Percentiles rank a stretch among this genome's conserved stretches.
These are phyloP conservation scores for Colletotrichum chlorophyti DNA, from an alignment of 2,329 filamentous ascomycete species.

Conservation along the genomic window DNA sequence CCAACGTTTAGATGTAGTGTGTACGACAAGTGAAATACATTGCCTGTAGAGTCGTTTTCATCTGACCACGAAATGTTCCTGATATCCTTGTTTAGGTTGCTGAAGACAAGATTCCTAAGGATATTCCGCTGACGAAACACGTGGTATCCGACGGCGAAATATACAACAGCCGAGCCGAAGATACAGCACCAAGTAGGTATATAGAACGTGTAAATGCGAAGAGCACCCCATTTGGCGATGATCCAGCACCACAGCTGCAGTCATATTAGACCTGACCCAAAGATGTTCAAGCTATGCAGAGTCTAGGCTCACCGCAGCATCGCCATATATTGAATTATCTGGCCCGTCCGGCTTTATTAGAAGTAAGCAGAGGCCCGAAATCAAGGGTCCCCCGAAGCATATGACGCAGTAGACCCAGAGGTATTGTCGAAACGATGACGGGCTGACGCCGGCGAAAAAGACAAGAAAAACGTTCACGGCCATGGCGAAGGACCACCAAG, in stretches of 20 bases:
- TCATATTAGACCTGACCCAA: neutral
- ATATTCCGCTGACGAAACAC: slow-evolving; percentile 65
- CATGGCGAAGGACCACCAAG: slow-evolving; percentile 83
- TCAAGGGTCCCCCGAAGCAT: slow-evolving; percentile 75
- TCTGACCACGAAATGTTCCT: slow-evolving; percentile 39
- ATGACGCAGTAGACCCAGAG: slow-evolving; percentile 73
- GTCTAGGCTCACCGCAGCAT: slow-evolving; percentile 59
- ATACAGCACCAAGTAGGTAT: slow-evolving; percentile 68
- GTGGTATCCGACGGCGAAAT: slow-evolving; percentile 63
- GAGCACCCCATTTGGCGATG: slow-evolving; percentile 56
- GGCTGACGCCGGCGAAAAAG: slow-evolving; percentile 65
- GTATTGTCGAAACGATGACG: slow-evolving; percentile 74
- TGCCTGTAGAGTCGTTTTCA: slow-evolving; percentile 39
- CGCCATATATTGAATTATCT: slow-evolving; percentile 51
- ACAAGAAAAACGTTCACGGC: slow-evolving; percentile 80
- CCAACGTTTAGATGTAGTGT: neutral
- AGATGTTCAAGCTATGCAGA: neutral
- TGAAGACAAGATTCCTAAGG: slow-evolving; percentile 59
- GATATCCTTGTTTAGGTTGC: slow-evolving; percentile 45
- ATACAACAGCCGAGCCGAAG: slow-evolving; percentile 59
- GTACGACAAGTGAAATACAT: slow-evolving; percentile 35
- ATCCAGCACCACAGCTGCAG: slow-evolving; percentile 69
- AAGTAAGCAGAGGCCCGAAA: slow-evolving; percentile 71
- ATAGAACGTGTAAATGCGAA: slow-evolving; percentile 68
- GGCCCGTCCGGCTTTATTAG: slow-evolving; percentile 48